phyloP scores from a whole-genome alignment of 1,139 yeast species.

The Protomyces pachydermus region DNA sequence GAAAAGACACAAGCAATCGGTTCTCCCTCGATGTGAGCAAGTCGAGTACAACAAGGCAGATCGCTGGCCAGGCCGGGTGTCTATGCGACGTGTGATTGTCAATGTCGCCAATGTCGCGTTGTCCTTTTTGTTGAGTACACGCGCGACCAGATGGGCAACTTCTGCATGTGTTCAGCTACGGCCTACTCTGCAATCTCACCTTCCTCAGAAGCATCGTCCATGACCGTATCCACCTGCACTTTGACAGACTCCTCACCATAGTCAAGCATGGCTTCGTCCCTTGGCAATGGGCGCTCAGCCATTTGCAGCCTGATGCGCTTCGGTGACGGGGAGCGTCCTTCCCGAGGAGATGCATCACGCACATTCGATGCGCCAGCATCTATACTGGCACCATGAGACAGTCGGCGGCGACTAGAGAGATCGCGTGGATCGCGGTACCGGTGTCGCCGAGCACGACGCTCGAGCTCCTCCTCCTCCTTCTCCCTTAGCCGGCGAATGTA shows the following conservation, averaged over 20 bases:
- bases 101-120: too few relatives aligned
- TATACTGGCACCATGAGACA: not conserved
- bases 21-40: too few relatives aligned
- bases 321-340: conserved; percentile 1
- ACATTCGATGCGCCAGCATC: too few relatives aligned
- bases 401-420: not conserved
- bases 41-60: too few relatives aligned
- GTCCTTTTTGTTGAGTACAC: too few relatives aligned
- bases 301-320: not conserved
- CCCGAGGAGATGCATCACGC: not conserved
- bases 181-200: conserved; percentile 23
- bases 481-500: conserved; percentile 38
- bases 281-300: not conserved
- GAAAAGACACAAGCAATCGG: too few relatives aligned
- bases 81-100: too few relatives aligned
- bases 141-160: too few relatives aligned
- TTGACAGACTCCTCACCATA: not conserved
- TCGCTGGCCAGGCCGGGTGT: too few relatives aligned
- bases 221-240: not conserved
- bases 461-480: conserved; percentile 31
- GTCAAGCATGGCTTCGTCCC: not conserved
- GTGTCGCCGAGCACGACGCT: conserved; percentile 7
- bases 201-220: conserved; percentile 18
- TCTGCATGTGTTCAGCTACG: not conserved
- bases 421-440: conserved; percentile 7